Base-by-base conservation (phyloP, 768 basidiomycete genomes). In the Serendipita sp. region DNA sequence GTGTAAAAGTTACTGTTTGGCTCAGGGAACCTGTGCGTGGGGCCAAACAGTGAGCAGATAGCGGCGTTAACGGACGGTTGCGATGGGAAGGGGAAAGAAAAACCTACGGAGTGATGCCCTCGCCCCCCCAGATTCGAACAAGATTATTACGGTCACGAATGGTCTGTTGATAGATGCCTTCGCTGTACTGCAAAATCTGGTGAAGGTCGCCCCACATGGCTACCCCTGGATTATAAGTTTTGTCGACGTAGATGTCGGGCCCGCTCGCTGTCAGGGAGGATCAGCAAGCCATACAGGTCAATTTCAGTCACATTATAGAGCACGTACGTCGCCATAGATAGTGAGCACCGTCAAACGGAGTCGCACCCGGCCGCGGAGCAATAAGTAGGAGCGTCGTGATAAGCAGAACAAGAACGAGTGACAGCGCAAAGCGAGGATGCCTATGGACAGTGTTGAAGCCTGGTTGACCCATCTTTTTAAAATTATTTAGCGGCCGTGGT, bases 401-500 rank as follows among this genome's bases (percentile, higher is more conserved):
- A 10, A 53, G 48, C 18, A 53, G 48, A 5, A 32, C 32, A 24
- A 53, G 5, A 53, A 53, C 18, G 48, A 53, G 48, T 32, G 48
- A 53, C 18, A 53, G 48, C 5, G 48, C 48, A 32, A 53, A 53
- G 32, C 48, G 48, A 18, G 48, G 48, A 32, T 53, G 48, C 18
- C 48, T 18, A 53, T 53, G 48, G 48, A 53, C 32, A 53, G 48
- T 53, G 48, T 53, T 53, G 48, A 53, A 53, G 48, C 48, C 32
- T 53, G 48, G 48, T 18, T 18, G 48, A 7, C 48, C 48, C 48
- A 53, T 53, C 16, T 53, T 53, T n/a, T 53, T 46, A 13, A 13
- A 53, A 7, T 53, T 24, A 24, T 53, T 53, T 53, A 24, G 48
- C 32, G 48, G 48, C n/a, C 48, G 48, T 53, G 48, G 48, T 53